These are phyloP conservation scores for Cyanidiococcus yangmingshanensis DNA, from an alignment of 23 red algal genomes.

Conservation along the genomic window DNA sequence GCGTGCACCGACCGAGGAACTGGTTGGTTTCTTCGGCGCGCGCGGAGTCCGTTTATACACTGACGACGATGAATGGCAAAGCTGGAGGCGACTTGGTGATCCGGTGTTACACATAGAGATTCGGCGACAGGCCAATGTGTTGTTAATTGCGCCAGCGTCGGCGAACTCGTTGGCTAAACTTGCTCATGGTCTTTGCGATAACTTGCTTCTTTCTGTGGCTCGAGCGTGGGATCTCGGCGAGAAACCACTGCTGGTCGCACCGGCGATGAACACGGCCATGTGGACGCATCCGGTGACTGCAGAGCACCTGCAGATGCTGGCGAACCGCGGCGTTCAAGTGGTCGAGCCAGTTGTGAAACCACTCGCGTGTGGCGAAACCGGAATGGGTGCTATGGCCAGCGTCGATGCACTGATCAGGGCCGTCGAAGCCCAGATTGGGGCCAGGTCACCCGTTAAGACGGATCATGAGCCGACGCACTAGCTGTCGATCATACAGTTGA, in stretches of 20 bases:
- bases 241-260: constrained; percentile 60
- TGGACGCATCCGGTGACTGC: constrained; percentile 57
- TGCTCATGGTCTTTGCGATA: constrained; percentile 64
- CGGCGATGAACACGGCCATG: constrained; percentile 95
- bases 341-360: constrained; percentile 53
- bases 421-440: background rate
- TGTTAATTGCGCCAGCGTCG: constrained; percentile 62
- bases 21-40: constrained; percentile 25
- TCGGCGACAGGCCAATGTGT: constrained; percentile 53
- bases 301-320: constrained; percentile 27
- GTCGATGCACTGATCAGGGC: constrained; percentile 39
- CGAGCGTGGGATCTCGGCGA: constrained; percentile 46
- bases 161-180: constrained; percentile 90
- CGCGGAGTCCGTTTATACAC: constrained; percentile 8
- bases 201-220: constrained; percentile 61
- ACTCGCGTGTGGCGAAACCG: constrained; percentile 77
- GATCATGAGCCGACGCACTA: background rate
- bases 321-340: constrained; percentile 26
- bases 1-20: background rate
- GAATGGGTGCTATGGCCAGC: constrained; percentile 70
- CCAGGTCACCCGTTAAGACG: background rate
- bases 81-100: constrained; percentile 54
- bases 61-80: constrained; percentile 53
- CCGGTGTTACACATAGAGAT: constrained; percentile 83
- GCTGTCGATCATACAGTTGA: background rate